Base-by-base conservation (phyloP, 345 rosid species). In the Eucalyptus regnans region DNA sequence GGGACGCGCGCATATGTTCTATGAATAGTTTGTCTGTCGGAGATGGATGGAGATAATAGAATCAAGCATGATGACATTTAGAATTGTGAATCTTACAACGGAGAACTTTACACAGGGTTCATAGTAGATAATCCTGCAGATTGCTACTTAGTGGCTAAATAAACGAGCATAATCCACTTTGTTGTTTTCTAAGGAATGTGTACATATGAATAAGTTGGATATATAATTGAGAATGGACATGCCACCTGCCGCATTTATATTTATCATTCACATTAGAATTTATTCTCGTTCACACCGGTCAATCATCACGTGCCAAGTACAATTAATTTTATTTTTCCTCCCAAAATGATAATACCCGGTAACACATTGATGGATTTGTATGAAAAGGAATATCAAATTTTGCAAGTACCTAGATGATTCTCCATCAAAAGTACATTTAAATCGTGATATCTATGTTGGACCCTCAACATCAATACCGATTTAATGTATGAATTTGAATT, bases 281-380 rank as follows among this genome's bases (percentile, higher is more conserved):
- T 43, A 76, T 10, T 41, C 84, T 10, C 14, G 0, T 76, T 76
- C 5, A 20, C 8, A 76, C 15, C 1, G 3, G 48, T 76, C 48
- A 76, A 76, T 12, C 14, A 10, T 20, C 9, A 1, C 27, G 20
- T 37, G 8, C 0, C 9, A 1, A 41, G 9, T 11, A 20, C 12
- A 41, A 41, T 37, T 41, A 41, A 76, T 41, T 41, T 76, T 76
- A 1, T 11, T 41, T 76, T 41, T 6, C 84, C 48, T 76, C 12
- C 8, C 27, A 41, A 76, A 76, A 41, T 11, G 25, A 76, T 76
- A 12, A 20, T 76, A 41, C 15, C 12, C 3, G 9, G 3, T n/a
- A 14, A 64, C 20, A 64, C 37, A 5, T 29, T 13, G 37, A 29
- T 7, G 41, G 76, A 64, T 64, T n/a, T n/a, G 76, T n/a, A 64